These are phyloP conservation scores for Cynara cardunculus DNA, from an alignment of 129 eudicot genomes.

Conservation along the genomic window DNA sequence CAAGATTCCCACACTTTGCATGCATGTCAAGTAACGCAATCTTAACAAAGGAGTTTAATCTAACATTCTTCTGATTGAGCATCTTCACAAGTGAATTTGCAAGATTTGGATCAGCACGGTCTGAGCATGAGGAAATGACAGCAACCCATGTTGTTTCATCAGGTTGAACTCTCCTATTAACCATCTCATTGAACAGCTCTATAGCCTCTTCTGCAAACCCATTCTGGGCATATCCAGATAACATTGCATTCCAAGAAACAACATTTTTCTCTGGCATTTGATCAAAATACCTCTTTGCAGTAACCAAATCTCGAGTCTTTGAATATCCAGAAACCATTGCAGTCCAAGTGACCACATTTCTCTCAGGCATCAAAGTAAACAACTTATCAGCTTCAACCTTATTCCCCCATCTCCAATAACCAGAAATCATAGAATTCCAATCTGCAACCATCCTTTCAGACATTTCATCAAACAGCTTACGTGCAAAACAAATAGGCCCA, in stretches of 20 bases:
- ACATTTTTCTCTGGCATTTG: slow-evolving; percentile 59
- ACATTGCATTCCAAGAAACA: slow-evolving; percentile 91
- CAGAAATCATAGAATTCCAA: slow-evolving; percentile 84
- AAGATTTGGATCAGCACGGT: slow-evolving; percentile 48
- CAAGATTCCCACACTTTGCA: slow-evolving; percentile 77
- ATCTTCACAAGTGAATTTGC: slow-evolving; percentile 49
- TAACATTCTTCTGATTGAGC: slow-evolving; percentile 38
- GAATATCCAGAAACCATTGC: slow-evolving; percentile 78
- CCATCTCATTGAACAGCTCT: slow-evolving; percentile 49
- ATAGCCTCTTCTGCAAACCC: slow-evolving; percentile 57
- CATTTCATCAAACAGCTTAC: slow-evolving; percentile 77
- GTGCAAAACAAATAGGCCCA: slow-evolving; percentile 55
- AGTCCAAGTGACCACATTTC: slow-evolving; percentile 80
- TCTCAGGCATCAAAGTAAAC: slow-evolving; percentile 63
- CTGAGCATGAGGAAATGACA: slow-evolving; percentile 64
- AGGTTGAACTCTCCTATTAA: slow-evolving; percentile 40
- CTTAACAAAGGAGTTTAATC: slow-evolving; percentile 44
- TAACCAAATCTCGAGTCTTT: slow-evolving; percentile 44
- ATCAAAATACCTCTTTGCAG: slow-evolving; percentile 64
- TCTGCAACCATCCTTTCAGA: slow-evolving; percentile 56
- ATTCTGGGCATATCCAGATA: slow-evolving; percentile 74
- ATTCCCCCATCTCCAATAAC: slow-evolving; percentile 76
- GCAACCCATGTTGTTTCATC: slow-evolving; percentile 77
- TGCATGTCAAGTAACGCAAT: slow-evolving; percentile 82
- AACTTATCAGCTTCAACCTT: slow-evolving; percentile 49